phyloP scores from a whole-genome alignment of 441 rosid species.

The Erodium moschatum region DNA sequence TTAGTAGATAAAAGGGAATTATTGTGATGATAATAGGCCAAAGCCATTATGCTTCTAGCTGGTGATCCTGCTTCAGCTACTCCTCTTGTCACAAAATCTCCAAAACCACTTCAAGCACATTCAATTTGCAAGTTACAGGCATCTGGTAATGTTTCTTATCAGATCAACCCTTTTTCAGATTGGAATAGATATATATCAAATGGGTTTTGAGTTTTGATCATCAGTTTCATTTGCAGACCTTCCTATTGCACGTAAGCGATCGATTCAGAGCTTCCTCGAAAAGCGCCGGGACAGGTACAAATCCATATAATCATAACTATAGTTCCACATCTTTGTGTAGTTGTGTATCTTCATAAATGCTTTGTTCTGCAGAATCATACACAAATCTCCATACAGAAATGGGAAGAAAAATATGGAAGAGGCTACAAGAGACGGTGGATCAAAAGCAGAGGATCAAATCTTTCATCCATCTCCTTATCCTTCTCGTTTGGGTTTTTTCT shows the following conservation, averaged over 20 bases:
- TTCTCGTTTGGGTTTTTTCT: slow-evolving; percentile 22
- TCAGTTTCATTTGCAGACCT: slow-evolving; percentile 18
- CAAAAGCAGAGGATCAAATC: background rate
- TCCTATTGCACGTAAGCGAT: slow-evolving; percentile 34
- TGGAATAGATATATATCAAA: background rate
- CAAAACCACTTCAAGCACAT: slow-evolving; percentile 12
- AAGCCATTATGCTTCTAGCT: slow-evolving; percentile 34
- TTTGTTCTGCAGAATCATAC: slow-evolving; percentile 24
- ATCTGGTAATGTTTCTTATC: slow-evolving; percentile 12
- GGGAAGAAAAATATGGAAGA: background rate
- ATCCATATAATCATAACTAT: background rate
- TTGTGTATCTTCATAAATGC: background rate
- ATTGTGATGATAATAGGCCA: slow-evolving; percentile 21
- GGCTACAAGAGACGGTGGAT: background rate
- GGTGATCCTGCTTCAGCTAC: slow-evolving; percentile 24
- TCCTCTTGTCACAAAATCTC: slow-evolving; percentile 2
- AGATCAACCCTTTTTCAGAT: background rate
- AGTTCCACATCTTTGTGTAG: too few species aligned
- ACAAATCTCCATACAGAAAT: slow-evolving; percentile 22
- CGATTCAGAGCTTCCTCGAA: slow-evolving; percentile 34
- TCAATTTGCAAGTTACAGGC: slow-evolving; percentile 20
- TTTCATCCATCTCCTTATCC: slow-evolving; percentile 28
- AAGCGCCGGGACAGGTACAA: slow-evolving; percentile 31
- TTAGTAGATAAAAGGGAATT: background rate
- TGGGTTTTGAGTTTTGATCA: background rate